Conservation (phyloP, 192 early-diverging fungal species). For the Umbelopsis isabellina region DNA sequence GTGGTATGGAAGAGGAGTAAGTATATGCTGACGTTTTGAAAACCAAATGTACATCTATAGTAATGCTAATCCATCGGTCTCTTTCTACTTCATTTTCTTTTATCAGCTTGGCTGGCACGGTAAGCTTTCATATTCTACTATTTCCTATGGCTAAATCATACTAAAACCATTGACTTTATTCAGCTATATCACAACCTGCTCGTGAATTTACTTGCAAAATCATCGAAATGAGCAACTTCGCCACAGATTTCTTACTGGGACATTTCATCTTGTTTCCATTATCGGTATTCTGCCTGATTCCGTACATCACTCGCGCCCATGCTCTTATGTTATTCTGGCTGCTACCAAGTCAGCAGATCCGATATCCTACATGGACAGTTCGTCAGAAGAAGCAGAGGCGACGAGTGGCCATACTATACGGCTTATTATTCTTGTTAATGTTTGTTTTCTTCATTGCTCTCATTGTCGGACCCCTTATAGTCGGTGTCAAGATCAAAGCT, state of each 20-base stretch:
- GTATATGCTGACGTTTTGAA: constrained; percentile 25
- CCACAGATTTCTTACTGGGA: constrained; percentile 77
- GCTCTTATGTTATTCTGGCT: constrained; percentile 85
- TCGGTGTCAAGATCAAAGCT: constrained; percentile 31
- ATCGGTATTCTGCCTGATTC: constrained; percentile 70
- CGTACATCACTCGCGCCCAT: constrained; percentile 74
- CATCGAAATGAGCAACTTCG: constrained; percentile 81
- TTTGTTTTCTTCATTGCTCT: constrained; percentile 67
- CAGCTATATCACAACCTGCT: constrained; percentile 71
- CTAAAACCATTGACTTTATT: neutral
- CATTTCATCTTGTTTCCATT: constrained; percentile 80
- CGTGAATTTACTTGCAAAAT: constrained; percentile 85
- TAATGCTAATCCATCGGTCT: neutral
- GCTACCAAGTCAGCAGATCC: constrained; percentile 78
- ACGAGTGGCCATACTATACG: constrained; percentile 67
- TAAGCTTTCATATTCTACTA: constrained; percentile 18
- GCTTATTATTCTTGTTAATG: constrained; percentile 65
- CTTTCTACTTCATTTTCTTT: neutral
- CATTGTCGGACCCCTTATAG: constrained; percentile 63
- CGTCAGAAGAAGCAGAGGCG: constrained; percentile 65
- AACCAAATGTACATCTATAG: neutral
- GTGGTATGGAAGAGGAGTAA: constrained; percentile 78
- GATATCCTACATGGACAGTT: constrained; percentile 71
- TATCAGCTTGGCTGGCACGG: constrained; percentile 45
- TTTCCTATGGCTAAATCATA: neutral